These are phyloP conservation scores for Colletotrichum nymphaeae DNA, from an alignment of 2,329 filamentous ascomycete genomes.

Conservation along the genomic window DNA sequence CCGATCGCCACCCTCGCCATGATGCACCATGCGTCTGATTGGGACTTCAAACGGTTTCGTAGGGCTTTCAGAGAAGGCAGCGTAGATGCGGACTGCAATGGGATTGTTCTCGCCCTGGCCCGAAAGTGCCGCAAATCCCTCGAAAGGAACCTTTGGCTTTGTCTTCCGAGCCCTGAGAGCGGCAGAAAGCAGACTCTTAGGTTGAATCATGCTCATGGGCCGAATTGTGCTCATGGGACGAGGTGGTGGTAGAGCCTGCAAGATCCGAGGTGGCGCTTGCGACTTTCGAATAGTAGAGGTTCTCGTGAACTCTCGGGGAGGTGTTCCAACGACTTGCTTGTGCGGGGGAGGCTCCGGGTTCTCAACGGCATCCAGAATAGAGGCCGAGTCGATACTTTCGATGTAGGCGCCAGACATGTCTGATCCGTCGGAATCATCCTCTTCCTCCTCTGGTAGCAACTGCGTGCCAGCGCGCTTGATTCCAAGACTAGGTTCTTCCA, in stretches of 20 bases:
- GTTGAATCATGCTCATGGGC: conserved; percentile 75
- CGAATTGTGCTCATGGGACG: conserved; percentile 73
- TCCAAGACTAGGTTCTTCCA: conserved; percentile 58
- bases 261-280: conserved; percentile 65
- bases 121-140: conserved; percentile 80
- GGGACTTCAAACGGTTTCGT: conserved; percentile 77
- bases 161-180: conserved; percentile 79
- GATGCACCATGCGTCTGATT: conserved; percentile 76
- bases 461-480: conserved; percentile 60
- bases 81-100: conserved; percentile 81
- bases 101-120: conserved; percentile 84
- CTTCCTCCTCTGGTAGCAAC: conserved; percentile 67
- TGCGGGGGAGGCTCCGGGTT: conserved; percentile 67
- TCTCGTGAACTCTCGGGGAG: conserved; percentile 69
- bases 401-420: conserved; percentile 74
- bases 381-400: conserved; percentile 76
- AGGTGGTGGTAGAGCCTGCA: conserved; percentile 77
- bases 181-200: conserved; percentile 77
- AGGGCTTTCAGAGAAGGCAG: conserved; percentile 74
- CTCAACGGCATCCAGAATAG: conserved; percentile 74
- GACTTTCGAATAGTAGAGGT: conserved; percentile 74
- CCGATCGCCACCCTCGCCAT: conserved; percentile 70
- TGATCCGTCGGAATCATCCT: conserved; percentile 71
- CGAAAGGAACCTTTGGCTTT: conserved; percentile 77
- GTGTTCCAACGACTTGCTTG: conserved; percentile 71